Evolutionary conservation across 2,329 filamentous ascomycete genomes (phyloP).

Genomic region (Ascochyta rabiei): DNA sequence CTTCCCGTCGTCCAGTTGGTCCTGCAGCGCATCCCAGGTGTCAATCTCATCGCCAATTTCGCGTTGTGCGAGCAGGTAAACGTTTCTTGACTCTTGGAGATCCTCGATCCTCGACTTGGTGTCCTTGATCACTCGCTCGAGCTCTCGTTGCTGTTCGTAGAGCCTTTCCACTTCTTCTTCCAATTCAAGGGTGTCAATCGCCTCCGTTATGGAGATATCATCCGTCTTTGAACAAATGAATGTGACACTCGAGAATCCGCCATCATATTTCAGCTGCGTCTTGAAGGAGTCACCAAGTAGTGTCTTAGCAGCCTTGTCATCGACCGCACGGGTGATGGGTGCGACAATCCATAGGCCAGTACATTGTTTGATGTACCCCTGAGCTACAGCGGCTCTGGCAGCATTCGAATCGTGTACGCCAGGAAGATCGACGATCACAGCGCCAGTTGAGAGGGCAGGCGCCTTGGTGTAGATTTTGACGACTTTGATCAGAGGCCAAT

Average conservation of each 20-base stretch:
- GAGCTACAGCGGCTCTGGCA: slow-evolving; percentile 63
- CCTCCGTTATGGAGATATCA: slow-evolving; percentile 60
- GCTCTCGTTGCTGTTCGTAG: slow-evolving; percentile 29
- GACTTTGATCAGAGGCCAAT: slow-evolving; percentile 61
- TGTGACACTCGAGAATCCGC: slow-evolving; percentile 59
- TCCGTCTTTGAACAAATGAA: slow-evolving; percentile 70
- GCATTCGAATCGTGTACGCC: slow-evolving; percentile 66
- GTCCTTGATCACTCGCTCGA: slow-evolving; percentile 23
- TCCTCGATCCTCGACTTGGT: slow-evolving; percentile 29
- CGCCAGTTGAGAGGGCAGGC: slow-evolving; percentile 58
- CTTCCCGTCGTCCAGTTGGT: slow-evolving; percentile 50
- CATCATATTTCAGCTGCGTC: slow-evolving; percentile 65
- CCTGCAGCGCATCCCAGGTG: slow-evolving; percentile 52
- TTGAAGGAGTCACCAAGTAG: slow-evolving; percentile 64
- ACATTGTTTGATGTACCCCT: slow-evolving; percentile 66
- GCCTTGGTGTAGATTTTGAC: slow-evolving; percentile 61
- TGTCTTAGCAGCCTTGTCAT: slow-evolving; percentile 64
- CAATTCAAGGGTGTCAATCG: slow-evolving; percentile 47
- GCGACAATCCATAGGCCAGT: slow-evolving; percentile 67
- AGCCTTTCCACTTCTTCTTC: slow-evolving; percentile 40
- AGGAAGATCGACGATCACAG: slow-evolving; percentile 64
- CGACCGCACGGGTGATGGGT: slow-evolving; percentile 65
- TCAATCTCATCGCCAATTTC: slow-evolving; percentile 53
- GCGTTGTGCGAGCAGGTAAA: slow-evolving; percentile 43
- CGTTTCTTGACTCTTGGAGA: slow-evolving; percentile 43